A percentile compares a stretch with the other conserved stretches of the same genome.
Conservation (phyloP, 495 filamentous ascomycete genomes). For the Penicillium diatomitis region DNA sequence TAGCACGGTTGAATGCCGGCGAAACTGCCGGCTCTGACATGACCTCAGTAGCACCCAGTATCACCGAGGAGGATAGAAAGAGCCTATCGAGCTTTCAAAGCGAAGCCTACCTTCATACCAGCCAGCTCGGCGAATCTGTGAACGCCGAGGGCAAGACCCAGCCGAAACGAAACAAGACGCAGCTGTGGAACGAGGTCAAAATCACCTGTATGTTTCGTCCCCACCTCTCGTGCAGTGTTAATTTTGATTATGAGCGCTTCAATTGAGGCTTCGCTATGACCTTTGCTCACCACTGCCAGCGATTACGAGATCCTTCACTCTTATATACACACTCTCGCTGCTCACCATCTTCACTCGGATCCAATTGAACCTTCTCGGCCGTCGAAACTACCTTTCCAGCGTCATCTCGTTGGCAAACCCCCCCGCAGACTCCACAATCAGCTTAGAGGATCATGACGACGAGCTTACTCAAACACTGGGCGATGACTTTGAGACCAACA, state of each 20-base stretch:
- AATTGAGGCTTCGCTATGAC: neutral
- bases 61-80: constrained; percentile 73
- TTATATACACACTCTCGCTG: constrained; percentile 83
- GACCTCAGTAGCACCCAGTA: constrained; percentile 64
- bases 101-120: constrained; percentile 71
- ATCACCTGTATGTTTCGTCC: constrained; percentile 65
- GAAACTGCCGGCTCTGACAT: constrained; percentile 50
- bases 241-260: neutral
- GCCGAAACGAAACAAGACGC: constrained; percentile 71
- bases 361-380: constrained; percentile 93
- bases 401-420: constrained; percentile 80
- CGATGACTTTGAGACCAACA: constrained; percentile 88
- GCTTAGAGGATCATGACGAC: constrained; percentile 81
- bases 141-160: constrained; percentile 27
- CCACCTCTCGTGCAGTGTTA: neutral
- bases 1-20: constrained; percentile 46
- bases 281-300: constrained; percentile 40
- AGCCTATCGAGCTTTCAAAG: constrained; percentile 69
- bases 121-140: constrained; percentile 54
- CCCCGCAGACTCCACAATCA: constrained; percentile 56
- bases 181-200: constrained; percentile 97
- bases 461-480: constrained; percentile 71
- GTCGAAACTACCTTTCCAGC: constrained; percentile 87
- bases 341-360: constrained; percentile 88
- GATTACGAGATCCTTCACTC: constrained; percentile 79